Evolutionary conservation across 2,329 filamentous ascomycete genomes (phyloP).

Genomic region (Ophiostoma sp.): DNA sequence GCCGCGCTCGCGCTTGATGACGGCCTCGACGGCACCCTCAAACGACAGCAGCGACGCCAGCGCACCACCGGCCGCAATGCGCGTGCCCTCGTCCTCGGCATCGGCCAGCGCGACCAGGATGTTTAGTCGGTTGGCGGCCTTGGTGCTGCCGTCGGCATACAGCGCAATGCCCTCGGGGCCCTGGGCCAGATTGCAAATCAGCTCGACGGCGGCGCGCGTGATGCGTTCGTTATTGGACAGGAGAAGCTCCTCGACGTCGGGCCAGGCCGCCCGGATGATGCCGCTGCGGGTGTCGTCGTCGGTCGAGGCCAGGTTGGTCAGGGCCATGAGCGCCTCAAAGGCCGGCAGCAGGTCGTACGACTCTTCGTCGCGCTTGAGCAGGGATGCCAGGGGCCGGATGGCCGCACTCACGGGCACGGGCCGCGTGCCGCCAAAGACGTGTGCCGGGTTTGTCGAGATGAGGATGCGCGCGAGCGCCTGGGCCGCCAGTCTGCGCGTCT

Average conservation of each 20-base stretch:
- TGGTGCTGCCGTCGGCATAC: slow-evolving; percentile 59
- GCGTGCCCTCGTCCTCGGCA: slow-evolving; percentile 71
- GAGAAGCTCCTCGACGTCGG: slow-evolving; percentile 75
- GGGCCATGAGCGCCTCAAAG: slow-evolving; percentile 84
- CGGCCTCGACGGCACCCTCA: slow-evolving; percentile 65
- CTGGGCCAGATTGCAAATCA: slow-evolving; percentile 85
- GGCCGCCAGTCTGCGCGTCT: slow-evolving; percentile 56
- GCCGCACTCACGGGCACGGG: slow-evolving; percentile 69
- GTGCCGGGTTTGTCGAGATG: slow-evolving; percentile 77
- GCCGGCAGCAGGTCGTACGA: slow-evolving; percentile 70
- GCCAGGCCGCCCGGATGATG: slow-evolving; percentile 70
- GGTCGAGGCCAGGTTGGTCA: slow-evolving; percentile 87
- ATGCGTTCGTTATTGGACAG: slow-evolving; percentile 70
- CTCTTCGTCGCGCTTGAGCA: slow-evolving; percentile 53
- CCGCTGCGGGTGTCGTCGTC: slow-evolving; percentile 60
- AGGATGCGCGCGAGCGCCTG: slow-evolving; percentile 80
- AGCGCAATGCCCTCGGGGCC: slow-evolving; percentile 60
- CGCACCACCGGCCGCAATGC: slow-evolving; percentile 81
- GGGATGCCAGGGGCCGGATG: slow-evolving; percentile 72
- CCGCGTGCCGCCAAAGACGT: slow-evolving; percentile 76
- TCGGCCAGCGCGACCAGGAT: slow-evolving; percentile 84
- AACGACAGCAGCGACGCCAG: slow-evolving; percentile 77
- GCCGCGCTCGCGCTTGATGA: slow-evolving; percentile 66
- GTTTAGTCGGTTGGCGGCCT: slow-evolving; percentile 69
- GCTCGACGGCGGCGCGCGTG: slow-evolving; percentile 76